A percentile compares a stretch with the other conserved stretches of the same genome.
These are phyloP conservation scores for Jasminum sambac DNA, from an alignment of 257 asterid genomes.

Conservation along the genomic window DNA sequence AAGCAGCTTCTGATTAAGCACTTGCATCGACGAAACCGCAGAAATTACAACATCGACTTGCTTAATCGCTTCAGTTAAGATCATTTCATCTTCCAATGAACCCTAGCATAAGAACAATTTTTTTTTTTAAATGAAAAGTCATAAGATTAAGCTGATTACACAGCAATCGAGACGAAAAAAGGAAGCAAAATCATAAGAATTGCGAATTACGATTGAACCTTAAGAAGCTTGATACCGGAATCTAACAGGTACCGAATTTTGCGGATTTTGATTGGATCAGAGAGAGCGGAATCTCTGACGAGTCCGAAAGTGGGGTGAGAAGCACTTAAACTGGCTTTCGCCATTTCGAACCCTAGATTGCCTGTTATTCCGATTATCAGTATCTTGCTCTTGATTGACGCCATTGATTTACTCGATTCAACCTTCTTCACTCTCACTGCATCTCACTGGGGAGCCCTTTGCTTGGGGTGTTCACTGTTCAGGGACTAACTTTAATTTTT, in stretches of 20 bases:
- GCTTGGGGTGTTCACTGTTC: too few species aligned
- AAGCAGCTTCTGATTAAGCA: constrained; percentile 69
- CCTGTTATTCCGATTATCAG: constrained; percentile 86
- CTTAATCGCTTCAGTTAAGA: constrained; percentile 55
- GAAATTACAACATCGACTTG: constrained; percentile 83
- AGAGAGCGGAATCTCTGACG: constrained; percentile 68
- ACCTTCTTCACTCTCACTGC: not conserved
- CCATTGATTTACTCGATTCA: constrained; percentile 27
- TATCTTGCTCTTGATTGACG: constrained; percentile 52
- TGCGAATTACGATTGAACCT: constrained; percentile 37
- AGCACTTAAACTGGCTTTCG: constrained; percentile 64
- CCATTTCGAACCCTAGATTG: constrained; percentile 74
- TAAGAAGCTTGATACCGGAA: constrained; percentile 52
- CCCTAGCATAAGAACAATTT: constrained; percentile 43
- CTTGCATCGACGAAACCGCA: constrained; percentile 71
- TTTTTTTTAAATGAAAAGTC: not conserved
- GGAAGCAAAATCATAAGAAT: not conserved
- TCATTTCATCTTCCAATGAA: constrained; percentile 71
- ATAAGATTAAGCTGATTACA: not conserved
- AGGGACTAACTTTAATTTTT: too few species aligned
- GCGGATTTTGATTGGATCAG: constrained; percentile 57
- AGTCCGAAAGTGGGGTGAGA: constrained; percentile 82
- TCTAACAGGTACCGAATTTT: constrained; percentile 53
- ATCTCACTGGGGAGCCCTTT: not conserved
- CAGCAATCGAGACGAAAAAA: not conserved